Evolutionary conservation across 495 filamentous ascomycete genomes (phyloP).

Genomic region (Penicillium atrosanguineum): DNA sequence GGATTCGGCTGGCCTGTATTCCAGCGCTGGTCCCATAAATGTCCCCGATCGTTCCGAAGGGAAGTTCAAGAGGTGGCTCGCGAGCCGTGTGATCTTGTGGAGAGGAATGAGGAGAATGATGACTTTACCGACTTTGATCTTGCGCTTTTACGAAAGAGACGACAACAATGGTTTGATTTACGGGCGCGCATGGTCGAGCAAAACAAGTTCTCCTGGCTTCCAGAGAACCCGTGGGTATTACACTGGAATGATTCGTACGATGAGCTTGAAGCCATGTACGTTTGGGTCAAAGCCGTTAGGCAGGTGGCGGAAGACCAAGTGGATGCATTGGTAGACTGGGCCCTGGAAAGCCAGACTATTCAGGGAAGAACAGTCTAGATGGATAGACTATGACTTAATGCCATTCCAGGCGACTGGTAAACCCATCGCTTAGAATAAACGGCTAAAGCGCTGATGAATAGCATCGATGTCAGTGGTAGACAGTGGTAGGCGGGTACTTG

Average conservation of each 20-base stretch:
- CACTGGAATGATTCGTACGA: conserved; percentile 2
- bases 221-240: not conserved
- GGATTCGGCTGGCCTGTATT: too few relatives aligned
- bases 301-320: conserved; percentile 1
- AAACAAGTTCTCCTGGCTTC: too few relatives aligned
- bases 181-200: too few relatives aligned
- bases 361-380: not conserved
- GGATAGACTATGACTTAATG: not conserved
- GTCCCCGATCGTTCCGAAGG: not conserved
- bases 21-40: not conserved
- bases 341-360: not conserved
- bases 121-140: not conserved
- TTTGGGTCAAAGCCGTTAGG: conserved; percentile 2
- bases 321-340: conserved; percentile 11
- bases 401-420: not conserved
- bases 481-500: too few relatives aligned
- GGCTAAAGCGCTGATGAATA: not conserved
- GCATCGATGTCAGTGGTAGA: not conserved
- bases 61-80: not conserved
- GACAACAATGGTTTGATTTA: not conserved
- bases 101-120: not conserved
- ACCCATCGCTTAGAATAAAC: too few relatives aligned
- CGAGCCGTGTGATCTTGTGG: not conserved
- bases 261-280: not conserved
- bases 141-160: not conserved